Conservation (phyloP, 2,329 filamentous ascomycete species). For the Colletotrichum horii region DNA sequence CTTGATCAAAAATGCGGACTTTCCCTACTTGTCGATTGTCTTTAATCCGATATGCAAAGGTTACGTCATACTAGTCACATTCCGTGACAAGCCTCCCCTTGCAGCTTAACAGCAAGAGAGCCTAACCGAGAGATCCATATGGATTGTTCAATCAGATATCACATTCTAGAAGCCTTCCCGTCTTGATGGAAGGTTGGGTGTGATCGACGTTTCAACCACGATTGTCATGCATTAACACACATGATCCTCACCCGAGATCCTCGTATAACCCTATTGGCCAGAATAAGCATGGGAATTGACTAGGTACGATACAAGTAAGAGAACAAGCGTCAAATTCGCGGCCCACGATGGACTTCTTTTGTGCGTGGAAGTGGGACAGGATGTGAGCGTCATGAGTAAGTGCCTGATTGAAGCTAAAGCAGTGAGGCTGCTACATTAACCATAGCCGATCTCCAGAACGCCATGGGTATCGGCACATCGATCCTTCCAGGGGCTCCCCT, state of each 20-base stretch:
- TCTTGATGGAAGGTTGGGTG: background rate
- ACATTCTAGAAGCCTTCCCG: background rate
- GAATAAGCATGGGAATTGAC: fast-evolving
- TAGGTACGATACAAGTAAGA: background rate
- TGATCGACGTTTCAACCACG: background rate
- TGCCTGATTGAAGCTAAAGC: fast-evolving
- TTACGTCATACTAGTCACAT: background rate
- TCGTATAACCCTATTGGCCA: fast-evolving
- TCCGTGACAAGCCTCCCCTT: background rate
- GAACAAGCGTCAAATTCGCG: fast-evolving
- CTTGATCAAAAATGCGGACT: background rate
- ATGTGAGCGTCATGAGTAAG: background rate
- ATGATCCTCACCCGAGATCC: background rate
- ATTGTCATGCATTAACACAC: background rate
- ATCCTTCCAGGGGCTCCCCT: background rate
- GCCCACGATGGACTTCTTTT: fast-evolving
- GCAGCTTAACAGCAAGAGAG: background rate
- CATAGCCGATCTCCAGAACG: background rate
- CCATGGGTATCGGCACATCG: background rate
- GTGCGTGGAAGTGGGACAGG: background rate
- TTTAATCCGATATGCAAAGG: fast-evolving
- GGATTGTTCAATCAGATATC: background rate
- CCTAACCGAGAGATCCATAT: background rate
- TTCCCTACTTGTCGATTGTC: fast-evolving
- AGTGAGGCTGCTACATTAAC: background rate